A percentile compares a stretch with the other conserved stretches of the same genome.
Evolutionary conservation across 208 protist genomes (phyloP).

Genomic region (Acanthamoeba castellanii): DNA sequence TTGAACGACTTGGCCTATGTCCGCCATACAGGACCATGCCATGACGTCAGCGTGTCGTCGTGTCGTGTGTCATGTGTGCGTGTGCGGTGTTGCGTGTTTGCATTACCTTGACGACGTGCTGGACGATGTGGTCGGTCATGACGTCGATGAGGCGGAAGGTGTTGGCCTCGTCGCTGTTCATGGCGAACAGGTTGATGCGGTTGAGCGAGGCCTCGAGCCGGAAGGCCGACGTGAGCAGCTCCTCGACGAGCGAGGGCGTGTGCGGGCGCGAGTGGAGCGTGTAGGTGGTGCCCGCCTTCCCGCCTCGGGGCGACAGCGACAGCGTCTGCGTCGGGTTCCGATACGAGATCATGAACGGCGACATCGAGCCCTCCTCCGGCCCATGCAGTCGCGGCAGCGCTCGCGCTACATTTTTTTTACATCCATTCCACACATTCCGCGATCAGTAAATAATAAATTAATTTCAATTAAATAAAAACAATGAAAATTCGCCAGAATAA

Average conservation of each 20-base stretch:
- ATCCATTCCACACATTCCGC: no score
- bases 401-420: neutral
- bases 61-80: no score
- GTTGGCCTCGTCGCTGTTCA: constrained; percentile 19
- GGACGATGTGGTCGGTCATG: constrained; percentile 14
- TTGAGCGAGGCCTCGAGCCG: neutral
- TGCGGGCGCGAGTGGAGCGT: constrained; percentile 16
- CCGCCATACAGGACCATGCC: no score
- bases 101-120: constrained; percentile 11
- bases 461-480: no score
- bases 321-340: neutral
- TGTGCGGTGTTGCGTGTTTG: neutral
- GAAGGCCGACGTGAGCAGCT: constrained; percentile 26
- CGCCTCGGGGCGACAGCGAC: neutral
- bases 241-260: constrained; percentile 14
- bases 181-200: neutral
- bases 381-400: neutral
- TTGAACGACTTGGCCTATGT: neutral
- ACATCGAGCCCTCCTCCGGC: neutral
- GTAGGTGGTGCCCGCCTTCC: neutral
- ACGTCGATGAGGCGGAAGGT: neutral
- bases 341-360: neutral
- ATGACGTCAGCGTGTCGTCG: no score
- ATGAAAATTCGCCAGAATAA: no score
- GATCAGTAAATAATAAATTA: no score